Evolutionary conservation across 2,329 filamentous ascomycete species (phyloP), one percentile per base, ranked within the genome.

Genomic region (Dactylonectria macrodidyma): DNA sequence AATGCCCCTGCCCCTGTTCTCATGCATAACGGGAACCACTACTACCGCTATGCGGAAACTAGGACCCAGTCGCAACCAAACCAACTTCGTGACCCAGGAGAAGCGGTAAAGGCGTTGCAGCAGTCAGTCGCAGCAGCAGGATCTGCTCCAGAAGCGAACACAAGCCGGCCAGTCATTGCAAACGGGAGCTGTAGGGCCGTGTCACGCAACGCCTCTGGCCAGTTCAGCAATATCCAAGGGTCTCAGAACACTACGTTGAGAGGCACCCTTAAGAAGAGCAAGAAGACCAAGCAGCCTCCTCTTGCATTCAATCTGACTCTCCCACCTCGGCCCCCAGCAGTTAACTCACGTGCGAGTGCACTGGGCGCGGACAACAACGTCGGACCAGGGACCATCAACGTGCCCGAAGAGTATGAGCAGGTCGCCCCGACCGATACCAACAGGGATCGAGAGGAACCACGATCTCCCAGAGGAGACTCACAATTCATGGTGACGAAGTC

Each of bases 111-210:
- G 44, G 73, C 74, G 22, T 65, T 80, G 36, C 73, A 76, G 10
- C 73, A 75, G 58, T 80, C 80, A 10, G 71, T 74, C 5, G 71
- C 73, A 11, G 76, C 75, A 3, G 78, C 75, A 2, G 73, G 68
- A 5, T 52, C 59, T 3, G 16, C 41, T 24, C 5, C 22, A 22
- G 63, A 59, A 11, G 9, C 8, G 6, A 46, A 34, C 24, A 54
- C 62, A 30, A 14, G 24, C 22, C 47, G 46, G 22, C 66, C 68
- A 22, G 38, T 68, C n/a, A 54, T 72, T 62, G 59, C 66, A 26
- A 65, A 75, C 26, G 51, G 66, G n/a, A 69, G 61, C 57, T 52
- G 36, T 24, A 67, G 58, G 9, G n/a, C 19, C 14, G 22, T 48
- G 2, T 22, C 41, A 14, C 36, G 5, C 12, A 34, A 6, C 16